These are phyloP conservation scores for Zygosaccharomyces pseudorouxii DNA, from an alignment of 805 yeast genomes.

Conservation along the genomic window DNA sequence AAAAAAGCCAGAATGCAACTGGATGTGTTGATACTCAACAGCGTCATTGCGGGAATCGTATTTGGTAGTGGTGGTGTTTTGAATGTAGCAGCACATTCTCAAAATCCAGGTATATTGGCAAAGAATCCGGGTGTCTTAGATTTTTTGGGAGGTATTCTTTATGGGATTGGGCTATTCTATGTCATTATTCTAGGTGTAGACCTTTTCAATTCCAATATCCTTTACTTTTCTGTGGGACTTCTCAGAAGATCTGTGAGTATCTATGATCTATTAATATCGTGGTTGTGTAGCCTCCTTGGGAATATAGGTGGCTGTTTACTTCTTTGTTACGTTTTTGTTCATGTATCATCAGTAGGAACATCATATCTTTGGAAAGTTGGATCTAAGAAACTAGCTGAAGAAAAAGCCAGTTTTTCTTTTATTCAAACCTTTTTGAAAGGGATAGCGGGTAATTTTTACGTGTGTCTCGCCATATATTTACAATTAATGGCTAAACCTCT, in stretches of 20 bases:
- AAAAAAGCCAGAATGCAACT: constrained; percentile 66
- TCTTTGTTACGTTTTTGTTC: constrained; percentile 59
- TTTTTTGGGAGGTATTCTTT: constrained; percentile 55
- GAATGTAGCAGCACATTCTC: constrained; percentile 50
- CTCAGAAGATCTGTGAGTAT: constrained; percentile 65
- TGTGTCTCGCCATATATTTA: constrained; percentile 67
- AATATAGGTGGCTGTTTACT: constrained; percentile 63
- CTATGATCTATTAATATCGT: constrained; percentile 57
- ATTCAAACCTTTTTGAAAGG: constrained; percentile 63
- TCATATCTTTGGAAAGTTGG: constrained; percentile 43
- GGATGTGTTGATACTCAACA: constrained; percentile 56
- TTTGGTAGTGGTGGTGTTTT: constrained; percentile 74
- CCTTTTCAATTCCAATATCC: constrained; percentile 66
- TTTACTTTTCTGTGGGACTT: constrained; percentile 65
- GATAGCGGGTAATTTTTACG: constrained; percentile 74
- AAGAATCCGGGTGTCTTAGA: constrained; percentile 50
- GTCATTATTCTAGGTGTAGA: constrained; percentile 75
- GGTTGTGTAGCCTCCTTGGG: constrained; percentile 63
- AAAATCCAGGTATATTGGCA: constrained; percentile 41
- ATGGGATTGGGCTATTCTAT: constrained; percentile 68
- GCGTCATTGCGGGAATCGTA: constrained; percentile 64
- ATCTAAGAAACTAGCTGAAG: constrained; percentile 43
- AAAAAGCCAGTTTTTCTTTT: constrained; percentile 45
- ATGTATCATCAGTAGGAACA: constrained; percentile 48
- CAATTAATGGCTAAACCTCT: constrained; percentile 76